These are phyloP conservation scores for Hydrangea macrophylla DNA, from an alignment of 148 eudicot species.

Conservation along the genomic window DNA sequence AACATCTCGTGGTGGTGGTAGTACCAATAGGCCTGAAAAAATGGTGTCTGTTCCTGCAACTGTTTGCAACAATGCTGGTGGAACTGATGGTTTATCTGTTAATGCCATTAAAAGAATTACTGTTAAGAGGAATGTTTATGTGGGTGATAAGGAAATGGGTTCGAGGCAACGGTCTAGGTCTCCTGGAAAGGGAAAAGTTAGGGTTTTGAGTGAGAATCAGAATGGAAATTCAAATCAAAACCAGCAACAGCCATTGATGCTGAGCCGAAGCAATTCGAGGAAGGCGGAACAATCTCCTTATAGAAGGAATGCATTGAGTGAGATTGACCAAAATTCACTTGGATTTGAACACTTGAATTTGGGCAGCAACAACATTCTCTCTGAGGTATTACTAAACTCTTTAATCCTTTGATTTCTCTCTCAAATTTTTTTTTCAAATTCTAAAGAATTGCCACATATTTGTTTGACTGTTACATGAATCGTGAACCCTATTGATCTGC, in stretches of 20 bases:
- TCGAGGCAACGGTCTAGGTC: constrained; percentile 50
- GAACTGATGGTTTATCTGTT: constrained; percentile 3
- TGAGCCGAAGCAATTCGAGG: constrained; percentile 80
- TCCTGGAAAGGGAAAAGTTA: constrained; percentile 32
- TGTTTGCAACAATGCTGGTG: constrained; percentile 37
- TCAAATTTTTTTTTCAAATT: too few species aligned
- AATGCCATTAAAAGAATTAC: constrained; percentile 64
- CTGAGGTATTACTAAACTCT: constrained; percentile 35
- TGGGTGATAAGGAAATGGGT: constrained; percentile 25
- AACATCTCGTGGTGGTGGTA: constrained; percentile 16
- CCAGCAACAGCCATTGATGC: constrained; percentile 41
- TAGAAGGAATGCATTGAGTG: constrained; percentile 76
- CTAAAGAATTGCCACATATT: too few species aligned
- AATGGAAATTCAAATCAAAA: constrained; percentile 8
- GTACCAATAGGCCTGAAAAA: constrained; percentile 56
- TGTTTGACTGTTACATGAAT: too few species aligned
- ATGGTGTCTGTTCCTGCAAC: constrained; percentile 94
- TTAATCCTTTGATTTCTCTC: neutral
- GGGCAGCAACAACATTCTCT: constrained; percentile 21
- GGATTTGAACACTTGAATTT: constrained; percentile 39
- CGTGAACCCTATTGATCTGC: too few species aligned
- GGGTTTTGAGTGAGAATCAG: constrained; percentile 24
- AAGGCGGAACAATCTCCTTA: constrained; percentile 81
- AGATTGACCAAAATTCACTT: constrained; percentile 62
- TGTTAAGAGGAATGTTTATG: constrained; percentile 83